Evolutionary conservation across 1,284 basidiomycete genomes (phyloP).

Genomic region (Naganishia albida): DNA sequence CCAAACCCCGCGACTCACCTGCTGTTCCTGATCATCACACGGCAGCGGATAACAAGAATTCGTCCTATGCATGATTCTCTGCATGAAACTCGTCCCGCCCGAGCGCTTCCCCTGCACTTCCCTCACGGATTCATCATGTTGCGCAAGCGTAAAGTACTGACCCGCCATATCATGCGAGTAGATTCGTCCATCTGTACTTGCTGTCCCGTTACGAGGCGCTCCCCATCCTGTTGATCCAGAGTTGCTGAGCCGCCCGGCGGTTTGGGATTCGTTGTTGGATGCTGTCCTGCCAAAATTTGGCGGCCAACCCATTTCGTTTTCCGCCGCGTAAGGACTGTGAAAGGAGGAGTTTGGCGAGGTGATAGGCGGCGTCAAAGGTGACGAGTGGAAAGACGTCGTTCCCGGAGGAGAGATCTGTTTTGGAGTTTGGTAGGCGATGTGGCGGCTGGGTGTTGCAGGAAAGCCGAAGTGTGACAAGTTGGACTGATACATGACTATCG

Average conservation of each 20-base stretch:
- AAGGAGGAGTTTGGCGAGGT: conserved; percentile 3
- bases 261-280: neutral
- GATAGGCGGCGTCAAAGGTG: conserved; percentile 12
- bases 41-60: conserved; percentile 7
- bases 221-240: neutral
- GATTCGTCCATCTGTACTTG: neutral
- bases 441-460: neutral
- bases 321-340: neutral
- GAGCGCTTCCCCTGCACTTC: neutral
- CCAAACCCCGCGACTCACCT: neutral
- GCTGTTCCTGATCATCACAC: conserved; percentile 24
- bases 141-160: conserved; percentile 16
- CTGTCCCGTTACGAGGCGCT: neutral
- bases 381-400: neutral
- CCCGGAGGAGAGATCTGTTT: neutral
- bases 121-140: neutral
- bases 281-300: neutral
- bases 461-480: neutral
- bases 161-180: conserved; percentile 19
- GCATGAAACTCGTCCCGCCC: neutral
- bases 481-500: neutral
- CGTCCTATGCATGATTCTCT: conserved; percentile 11
- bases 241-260: neutral
- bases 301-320: neutral
- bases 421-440: neutral